Evolutionary conservation across 1,284 basidiomycete genomes (phyloP).

Genomic region (Malassezia vespertilionis): DNA sequence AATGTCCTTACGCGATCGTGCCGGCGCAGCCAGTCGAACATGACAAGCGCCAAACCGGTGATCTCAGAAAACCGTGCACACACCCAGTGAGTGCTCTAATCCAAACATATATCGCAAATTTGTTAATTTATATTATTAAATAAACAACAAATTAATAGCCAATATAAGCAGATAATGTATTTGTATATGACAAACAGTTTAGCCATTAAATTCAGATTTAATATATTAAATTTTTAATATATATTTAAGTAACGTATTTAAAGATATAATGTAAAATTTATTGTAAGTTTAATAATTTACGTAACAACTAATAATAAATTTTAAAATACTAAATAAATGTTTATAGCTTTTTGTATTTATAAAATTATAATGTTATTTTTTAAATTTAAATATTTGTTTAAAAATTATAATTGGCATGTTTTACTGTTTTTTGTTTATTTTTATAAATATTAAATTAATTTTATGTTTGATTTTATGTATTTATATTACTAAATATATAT

Average conservation of each 20-base stretch:
- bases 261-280: neutral
- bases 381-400: neutral
- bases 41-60: neutral
- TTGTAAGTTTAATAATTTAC: neutral
- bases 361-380: neutral
- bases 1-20: neutral
- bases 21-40: neutral
- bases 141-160: neutral
- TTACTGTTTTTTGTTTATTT: neutral
- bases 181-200: neutral
- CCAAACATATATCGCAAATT: neutral
- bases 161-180: neutral
- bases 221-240: neutral
- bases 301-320: neutral
- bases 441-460: neutral
- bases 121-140: neutral
- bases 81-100: neutral
- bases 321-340: neutral
- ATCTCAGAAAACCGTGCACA: neutral
- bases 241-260: neutral
- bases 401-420: neutral
- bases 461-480: neutral
- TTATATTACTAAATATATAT: neutral
- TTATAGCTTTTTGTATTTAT: neutral
- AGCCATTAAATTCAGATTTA: neutral